Evolutionary conservation across 441 rosid species (phyloP), one percentile per base, ranked within the genome.

Genomic region (Rhodomyrtus psidioides): DNA sequence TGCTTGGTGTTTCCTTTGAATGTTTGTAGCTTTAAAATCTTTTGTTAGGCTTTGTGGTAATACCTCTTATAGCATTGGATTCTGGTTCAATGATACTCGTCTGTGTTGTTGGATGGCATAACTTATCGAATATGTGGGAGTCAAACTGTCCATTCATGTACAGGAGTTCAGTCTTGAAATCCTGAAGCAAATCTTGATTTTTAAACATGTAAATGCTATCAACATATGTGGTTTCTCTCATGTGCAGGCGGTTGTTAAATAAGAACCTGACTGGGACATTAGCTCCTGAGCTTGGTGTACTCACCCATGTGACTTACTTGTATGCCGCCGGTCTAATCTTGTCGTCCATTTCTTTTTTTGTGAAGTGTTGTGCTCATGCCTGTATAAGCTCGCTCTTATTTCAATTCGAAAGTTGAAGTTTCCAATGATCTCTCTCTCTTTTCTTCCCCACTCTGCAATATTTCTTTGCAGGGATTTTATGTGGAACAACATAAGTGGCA

Each of bases 211-310:
- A 65, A 65, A 17, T 30, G 13, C 24, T 30, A 9, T 62, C 75
- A 30, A 65, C 19, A 65, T 39, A 5, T 81, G 6, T 13, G 55
- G 7, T 34, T 24, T 53, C 42, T 82, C 83, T 82, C 83, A 53
- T 82, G 55, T 57, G 59, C 85, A 86, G 88, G 88, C 83, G 88
- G 51, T 21, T 86, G 83, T 76, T 86, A 13, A 23, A 59, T 0
- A 56, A 8, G 85, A 83, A 83, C 58, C 83, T 86, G 39, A 62
- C 85, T 4, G 88, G 88, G 76, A 83, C 49, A 26, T 44, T 86
- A 75, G 54, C 88, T n/a, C 88, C 88, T n/a, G 85, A 83, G 55
- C 79, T 86, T 46, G 88, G 88, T 62, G 70, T 30, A 83, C 60
- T 86, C 24, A 56, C 57, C 28, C 3, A 46, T 55, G 85, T 86